Percentiles rank a stretch among this genome's conserved stretches.
Evolutionary conservation across 768 basidiomycete species (phyloP).

Genomic region (Pholiota microspora): DNA sequence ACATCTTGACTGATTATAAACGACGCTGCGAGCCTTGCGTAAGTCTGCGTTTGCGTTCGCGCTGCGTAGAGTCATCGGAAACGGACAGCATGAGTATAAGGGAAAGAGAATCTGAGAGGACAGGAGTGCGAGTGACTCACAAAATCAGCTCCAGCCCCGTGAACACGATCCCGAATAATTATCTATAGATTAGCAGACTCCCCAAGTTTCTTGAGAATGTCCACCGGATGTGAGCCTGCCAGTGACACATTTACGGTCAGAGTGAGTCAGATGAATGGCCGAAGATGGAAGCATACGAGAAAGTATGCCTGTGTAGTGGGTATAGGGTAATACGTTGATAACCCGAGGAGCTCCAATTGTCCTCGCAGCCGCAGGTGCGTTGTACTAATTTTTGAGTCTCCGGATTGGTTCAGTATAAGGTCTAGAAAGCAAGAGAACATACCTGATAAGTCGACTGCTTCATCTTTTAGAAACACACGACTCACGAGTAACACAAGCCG

Average conservation of each 20-base stretch:
- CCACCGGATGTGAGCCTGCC: neutral
- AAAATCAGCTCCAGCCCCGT: neutral
- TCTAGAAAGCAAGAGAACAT: too few relatives aligned
- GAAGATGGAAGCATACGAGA: neutral
- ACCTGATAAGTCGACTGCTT: neutral
- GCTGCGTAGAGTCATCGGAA: neutral
- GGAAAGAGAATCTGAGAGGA: too few relatives aligned
- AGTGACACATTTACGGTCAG: neutral
- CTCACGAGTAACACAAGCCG: neutral
- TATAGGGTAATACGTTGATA: neutral
- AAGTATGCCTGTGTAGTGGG: neutral
- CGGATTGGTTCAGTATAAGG: neutral
- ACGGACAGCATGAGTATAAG: too few relatives aligned
- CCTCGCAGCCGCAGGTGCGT: neutral
- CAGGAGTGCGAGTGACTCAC: too few relatives aligned
- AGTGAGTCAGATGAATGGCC: neutral
- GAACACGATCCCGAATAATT: neutral
- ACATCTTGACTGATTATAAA: constrained; percentile 4
- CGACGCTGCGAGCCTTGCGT: neutral
- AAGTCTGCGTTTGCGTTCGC: neutral
- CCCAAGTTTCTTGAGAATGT: neutral
- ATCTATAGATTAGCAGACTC: neutral
- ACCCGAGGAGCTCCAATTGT: neutral
- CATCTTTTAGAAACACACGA: neutral
- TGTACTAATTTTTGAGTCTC: too few relatives aligned